phyloP scores from a whole-genome alignment of 176 grass and related monocot species.

The Secale cereale region DNA sequence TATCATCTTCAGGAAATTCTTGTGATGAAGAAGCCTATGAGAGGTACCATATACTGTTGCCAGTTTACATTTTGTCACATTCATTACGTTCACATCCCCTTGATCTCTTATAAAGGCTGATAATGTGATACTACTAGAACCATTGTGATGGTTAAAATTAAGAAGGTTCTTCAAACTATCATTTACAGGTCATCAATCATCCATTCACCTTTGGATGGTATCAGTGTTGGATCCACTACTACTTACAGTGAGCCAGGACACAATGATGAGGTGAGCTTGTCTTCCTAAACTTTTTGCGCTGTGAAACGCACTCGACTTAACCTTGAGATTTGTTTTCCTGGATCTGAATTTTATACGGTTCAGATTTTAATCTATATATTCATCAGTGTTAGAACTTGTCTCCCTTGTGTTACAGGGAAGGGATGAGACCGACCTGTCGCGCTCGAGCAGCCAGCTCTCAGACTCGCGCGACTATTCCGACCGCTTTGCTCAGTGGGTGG shows the following conservation, averaged over 20 bases:
- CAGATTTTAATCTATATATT: neutral
- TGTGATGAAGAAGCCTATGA: slow-evolving; percentile 77
- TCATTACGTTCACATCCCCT: slow-evolving; percentile 1
- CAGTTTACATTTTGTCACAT: neutral
- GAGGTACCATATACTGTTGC: slow-evolving; percentile 42
- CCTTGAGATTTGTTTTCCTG: neutral
- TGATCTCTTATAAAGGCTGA: neutral
- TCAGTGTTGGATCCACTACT: slow-evolving; percentile 52
- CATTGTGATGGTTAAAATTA: neutral
- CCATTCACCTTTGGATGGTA: slow-evolving; percentile 59
- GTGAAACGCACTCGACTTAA: neutral
- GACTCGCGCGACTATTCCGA: slow-evolving; percentile 47
- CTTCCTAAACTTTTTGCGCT: neutral
- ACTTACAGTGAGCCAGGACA: slow-evolving; percentile 42
- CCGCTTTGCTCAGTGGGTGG: slow-evolving; percentile 74
- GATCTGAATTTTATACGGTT: neutral
- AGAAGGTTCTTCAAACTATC: slow-evolving; percentile 18
- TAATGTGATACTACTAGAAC: neutral
- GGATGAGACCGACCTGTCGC: slow-evolving; percentile 40
- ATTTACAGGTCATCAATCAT: slow-evolving; percentile 65
- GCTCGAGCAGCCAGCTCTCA: slow-evolving; percentile 23
- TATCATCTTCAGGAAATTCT: slow-evolving; percentile 90
- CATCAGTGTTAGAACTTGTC: neutral
- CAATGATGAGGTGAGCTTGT: slow-evolving; percentile 41
- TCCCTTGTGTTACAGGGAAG: slow-evolving; percentile 36